phyloP scores from a whole-genome alignment of 106 monocot genomes.

The Acanthochlamys bracteata region DNA sequence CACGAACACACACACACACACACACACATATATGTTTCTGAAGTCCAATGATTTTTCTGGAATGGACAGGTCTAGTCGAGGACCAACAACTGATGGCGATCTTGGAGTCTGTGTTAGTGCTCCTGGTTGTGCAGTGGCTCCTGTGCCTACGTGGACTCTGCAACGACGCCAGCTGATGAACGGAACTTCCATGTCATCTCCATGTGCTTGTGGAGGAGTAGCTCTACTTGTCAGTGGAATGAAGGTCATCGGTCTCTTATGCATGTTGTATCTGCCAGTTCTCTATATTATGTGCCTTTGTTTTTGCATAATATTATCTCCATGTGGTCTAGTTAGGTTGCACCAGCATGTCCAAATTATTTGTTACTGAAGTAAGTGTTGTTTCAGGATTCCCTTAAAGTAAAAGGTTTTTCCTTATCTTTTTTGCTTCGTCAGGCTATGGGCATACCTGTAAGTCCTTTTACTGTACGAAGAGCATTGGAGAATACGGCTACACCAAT shows the following conservation, averaged over 20 bases:
- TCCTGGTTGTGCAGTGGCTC: slow-evolving; percentile 97
- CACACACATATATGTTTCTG: no score
- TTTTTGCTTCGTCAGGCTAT: slow-evolving; percentile 37
- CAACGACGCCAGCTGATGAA: slow-evolving; percentile 96
- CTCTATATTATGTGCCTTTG: no score
- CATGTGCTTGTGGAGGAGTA: slow-evolving; percentile 93
- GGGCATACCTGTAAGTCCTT: slow-evolving; percentile 77
- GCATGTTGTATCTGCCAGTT: no score
- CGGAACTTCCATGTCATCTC: slow-evolving; percentile 98
- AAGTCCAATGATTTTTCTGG: no score
- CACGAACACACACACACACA: no score
- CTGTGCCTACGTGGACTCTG: slow-evolving; percentile 97
- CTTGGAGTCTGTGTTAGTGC: slow-evolving; percentile 92
- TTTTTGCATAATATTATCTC: no score
- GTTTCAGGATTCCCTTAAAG: no score
- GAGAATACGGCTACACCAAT: slow-evolving; percentile 73
- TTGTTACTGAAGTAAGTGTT: no score
- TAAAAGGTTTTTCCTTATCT: background rate
- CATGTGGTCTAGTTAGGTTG: no score
- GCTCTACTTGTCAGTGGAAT: slow-evolving; percentile 88
- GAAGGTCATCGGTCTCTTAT: no score
- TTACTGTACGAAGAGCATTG: slow-evolving; percentile 66
- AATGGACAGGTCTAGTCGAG: slow-evolving; percentile 93
- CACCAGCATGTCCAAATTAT: no score
- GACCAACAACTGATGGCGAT: slow-evolving; percentile 93